Percentiles rank a stretch among this genome's conserved stretches.
Evolutionary conservation across 805 yeast genomes (phyloP).

Genomic region (Yarrowia divulgata): DNA sequence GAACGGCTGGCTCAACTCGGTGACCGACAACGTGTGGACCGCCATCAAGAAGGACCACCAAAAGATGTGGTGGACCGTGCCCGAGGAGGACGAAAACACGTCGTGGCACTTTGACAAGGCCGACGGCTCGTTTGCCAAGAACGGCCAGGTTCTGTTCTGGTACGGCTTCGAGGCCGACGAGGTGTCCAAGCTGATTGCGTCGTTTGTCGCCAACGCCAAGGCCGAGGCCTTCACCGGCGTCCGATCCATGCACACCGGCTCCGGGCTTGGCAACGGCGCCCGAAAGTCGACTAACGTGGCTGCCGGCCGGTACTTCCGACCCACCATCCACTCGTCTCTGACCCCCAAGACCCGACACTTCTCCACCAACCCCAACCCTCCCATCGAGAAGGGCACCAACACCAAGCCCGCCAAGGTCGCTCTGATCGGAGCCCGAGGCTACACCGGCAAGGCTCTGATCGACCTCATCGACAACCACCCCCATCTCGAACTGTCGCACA

Average conservation of each 20-base stretch:
- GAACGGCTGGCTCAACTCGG: slow-evolving; percentile 97
- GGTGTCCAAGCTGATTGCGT: slow-evolving; percentile 67
- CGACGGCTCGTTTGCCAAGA: slow-evolving; percentile 90
- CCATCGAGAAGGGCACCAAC: slow-evolving; percentile 69
- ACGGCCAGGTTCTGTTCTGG: slow-evolving; percentile 94
- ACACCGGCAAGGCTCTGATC: slow-evolving; percentile 92
- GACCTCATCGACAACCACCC: slow-evolving; percentile 88
- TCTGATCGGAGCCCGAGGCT: slow-evolving; percentile 97
- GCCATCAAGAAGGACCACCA: slow-evolving; percentile 77
- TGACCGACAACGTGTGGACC: slow-evolving; percentile 90
- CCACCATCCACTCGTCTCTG: slow-evolving; percentile 33
- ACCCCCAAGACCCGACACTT: slow-evolving; percentile 41
- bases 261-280: slow-evolving; percentile 34
- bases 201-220: slow-evolving; percentile 51
- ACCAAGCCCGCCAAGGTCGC: slow-evolving; percentile 76
- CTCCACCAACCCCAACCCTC: slow-evolving; percentile 70
- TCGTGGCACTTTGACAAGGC: slow-evolving; percentile 92
- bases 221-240: slow-evolving; percentile 35
- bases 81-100: slow-evolving; percentile 88
- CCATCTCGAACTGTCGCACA: slow-evolving; percentile 84
- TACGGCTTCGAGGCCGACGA: slow-evolving; percentile 78
- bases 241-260: slow-evolving; percentile 39
- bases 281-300: no score
- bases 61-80: slow-evolving; percentile 84
- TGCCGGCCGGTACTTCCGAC: slow-evolving; percentile 44